Evolutionary conservation across 1,139 yeast species (phyloP), one percentile per base, ranked within the genome.

Genomic region (Yamadazyma friedrichii): DNA sequence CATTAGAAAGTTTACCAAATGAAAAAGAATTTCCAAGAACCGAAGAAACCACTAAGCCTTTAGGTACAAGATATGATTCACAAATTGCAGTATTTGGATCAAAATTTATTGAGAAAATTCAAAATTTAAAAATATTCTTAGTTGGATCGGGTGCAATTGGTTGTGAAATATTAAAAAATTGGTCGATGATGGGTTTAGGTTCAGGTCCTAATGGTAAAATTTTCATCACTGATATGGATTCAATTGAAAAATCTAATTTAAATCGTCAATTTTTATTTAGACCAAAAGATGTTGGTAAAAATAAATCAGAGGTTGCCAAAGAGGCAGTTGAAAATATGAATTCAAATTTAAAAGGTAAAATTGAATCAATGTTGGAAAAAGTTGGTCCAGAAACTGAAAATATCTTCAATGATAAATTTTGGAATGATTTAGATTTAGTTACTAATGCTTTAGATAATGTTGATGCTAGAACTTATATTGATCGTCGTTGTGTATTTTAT

Each of bases 121-220:
- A 88, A 35, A 88, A 91, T 62, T 70, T 87, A 50, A 84, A 79
- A 58, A 88, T 91, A 4, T 93, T 93, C 63, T 72, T 93, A 51
- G 98, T 93, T 33, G 99, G 99, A 39, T 81, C 98, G 2, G 99
- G 99, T 59, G 99, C 99, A 31, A 93, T 93, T 72, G 99, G 99
- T 36, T 93, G 99, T 69, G 99, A 93, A 68, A 93, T 94, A 94
- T 75, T 93, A 58, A 93, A 93, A 67, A 91, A 89, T 60, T 93
- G 98, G 98, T 97, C 98, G 8, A 77, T 93, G 79, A 78, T 91
- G 82, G 98, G 99, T 37, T 71, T 93, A 43, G 98, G 96, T 27
- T 75, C 95, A 20, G 98, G 98, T 27, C 88, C 93, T 30, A 64
- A 84, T 3, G 99, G 99, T 56, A 76, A 80, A 52, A 87, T 93